Percentiles rank a stretch among this genome's conserved stretches.
Conservation (phyloP, 78 protist species). For the Dictyostelium capitatum region DNA sequence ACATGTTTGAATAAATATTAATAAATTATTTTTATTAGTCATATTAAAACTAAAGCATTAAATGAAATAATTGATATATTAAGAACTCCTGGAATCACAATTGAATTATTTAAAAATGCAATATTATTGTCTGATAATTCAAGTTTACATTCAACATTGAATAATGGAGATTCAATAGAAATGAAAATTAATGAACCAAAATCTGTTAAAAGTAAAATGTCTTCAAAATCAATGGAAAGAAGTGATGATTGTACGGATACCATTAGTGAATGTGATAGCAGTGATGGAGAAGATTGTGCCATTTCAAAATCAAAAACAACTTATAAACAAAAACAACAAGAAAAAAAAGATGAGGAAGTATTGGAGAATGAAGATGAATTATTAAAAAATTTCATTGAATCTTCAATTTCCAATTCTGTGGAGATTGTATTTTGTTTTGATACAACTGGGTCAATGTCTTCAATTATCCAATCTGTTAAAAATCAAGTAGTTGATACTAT, state of each 20-base stretch:
- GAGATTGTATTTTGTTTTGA: conserved; percentile 86
- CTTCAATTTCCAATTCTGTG: conserved; percentile 60
- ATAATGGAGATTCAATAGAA: background rate
- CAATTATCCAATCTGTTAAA: conserved; percentile 48
- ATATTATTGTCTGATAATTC: background rate
- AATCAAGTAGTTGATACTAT: conserved; percentile 50
- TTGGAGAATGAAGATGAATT: conserved; percentile 28
- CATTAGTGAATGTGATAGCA: too few relatives aligned
- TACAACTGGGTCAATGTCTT: conserved; percentile 78
- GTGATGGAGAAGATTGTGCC: too few relatives aligned
- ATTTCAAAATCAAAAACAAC: background rate
- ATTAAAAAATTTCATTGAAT: conserved; percentile 48
- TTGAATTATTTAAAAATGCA: background rate
- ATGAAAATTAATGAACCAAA: background rate
- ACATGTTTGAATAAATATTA: too few relatives aligned
- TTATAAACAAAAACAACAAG: background rate
- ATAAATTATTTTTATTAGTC: background rate
- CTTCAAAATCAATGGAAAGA: too few relatives aligned
- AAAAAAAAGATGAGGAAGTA: background rate
- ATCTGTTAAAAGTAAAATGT: too few relatives aligned
- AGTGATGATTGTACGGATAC: too few relatives aligned
- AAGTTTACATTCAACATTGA: background rate
- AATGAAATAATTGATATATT: background rate
- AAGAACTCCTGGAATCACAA: background rate
- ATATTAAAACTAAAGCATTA: background rate